A percentile compares a stretch with the other conserved stretches of the same genome.
Evolutionary conservation across 2,329 filamentous ascomycete species (phyloP).

Genomic region (Westerdykella aurantiaca): DNA sequence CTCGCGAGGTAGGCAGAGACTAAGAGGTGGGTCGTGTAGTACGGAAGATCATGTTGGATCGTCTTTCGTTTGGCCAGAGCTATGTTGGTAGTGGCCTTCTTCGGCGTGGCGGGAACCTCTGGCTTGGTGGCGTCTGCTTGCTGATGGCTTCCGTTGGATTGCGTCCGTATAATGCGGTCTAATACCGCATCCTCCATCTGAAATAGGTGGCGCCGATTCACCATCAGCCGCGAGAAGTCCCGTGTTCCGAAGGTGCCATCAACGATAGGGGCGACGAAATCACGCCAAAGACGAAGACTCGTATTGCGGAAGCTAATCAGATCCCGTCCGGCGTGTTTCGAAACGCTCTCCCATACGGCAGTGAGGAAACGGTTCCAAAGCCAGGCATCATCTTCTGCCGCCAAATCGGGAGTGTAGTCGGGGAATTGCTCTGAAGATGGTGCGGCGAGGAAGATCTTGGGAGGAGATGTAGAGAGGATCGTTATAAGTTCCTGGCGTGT

Average conservation of each 20-base stretch:
- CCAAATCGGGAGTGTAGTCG: conserved; percentile 43
- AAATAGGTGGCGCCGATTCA: conserved; percentile 63
- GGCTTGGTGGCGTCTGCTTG: not conserved
- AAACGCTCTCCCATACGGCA: conserved; percentile 81
- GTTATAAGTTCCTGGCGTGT: conserved; percentile 70
- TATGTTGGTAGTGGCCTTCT: conserved; percentile 1
- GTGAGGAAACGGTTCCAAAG: conserved; percentile 76
- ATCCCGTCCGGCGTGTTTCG: conserved; percentile 73
- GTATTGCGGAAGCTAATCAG: conserved; percentile 65
- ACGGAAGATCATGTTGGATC: conserved; percentile 53
- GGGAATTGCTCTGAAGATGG: conserved; percentile 37
- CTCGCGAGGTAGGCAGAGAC: conserved; percentile 75
- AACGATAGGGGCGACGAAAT: conserved; percentile 72
- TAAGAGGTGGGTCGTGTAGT: conserved; percentile 67
- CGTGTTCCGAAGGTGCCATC: conserved; percentile 67
- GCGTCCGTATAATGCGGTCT: conserved; percentile 49
- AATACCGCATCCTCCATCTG: conserved; percentile 67
- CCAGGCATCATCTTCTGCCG: conserved; percentile 57
- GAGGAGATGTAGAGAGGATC: conserved; percentile 57
- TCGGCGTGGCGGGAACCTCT: conserved; percentile 6
- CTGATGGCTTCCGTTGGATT: not conserved
- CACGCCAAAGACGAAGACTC: conserved; percentile 73
- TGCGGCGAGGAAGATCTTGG: conserved; percentile 42
- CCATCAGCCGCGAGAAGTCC: conserved; percentile 79
- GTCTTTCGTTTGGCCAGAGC: conserved; percentile 5